These are phyloP conservation scores for Malus domestica DNA, from an alignment of 306 rosid genomes.

Conservation along the genomic window ASM211411v1 NC_041803.1:19838501-19839000, in stretches of 20 bases:
- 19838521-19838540: slow-evolving; percentile 31
- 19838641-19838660: slow-evolving; percentile 33
- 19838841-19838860: slow-evolving; percentile 1
- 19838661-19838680: slow-evolving; percentile 24
- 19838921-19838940: slow-evolving; percentile 22
- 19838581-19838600: slow-evolving; percentile 20
- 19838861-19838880: not conserved
- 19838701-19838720: slow-evolving; percentile 2
- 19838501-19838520: slow-evolving; percentile 25
- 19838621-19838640: slow-evolving; percentile 15
- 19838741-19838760: slow-evolving; percentile 36
- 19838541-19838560: slow-evolving; percentile 28
- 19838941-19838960: slow-evolving; percentile 3
- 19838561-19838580: slow-evolving; percentile 22
- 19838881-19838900: not conserved
- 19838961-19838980: not conserved
- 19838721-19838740: slow-evolving; percentile 29
- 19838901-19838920: not conserved
- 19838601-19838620: slow-evolving; percentile 2
- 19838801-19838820: slow-evolving; percentile 50
- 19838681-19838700: slow-evolving; percentile 23
- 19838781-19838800: slow-evolving; percentile 52
- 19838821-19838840: slow-evolving; percentile 12
- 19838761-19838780: slow-evolving; percentile 28
- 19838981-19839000: not conserved